Evolutionary conservation across 176 grass and related monocot genomes (phyloP).

Genomic region (Phragmites australis): DNA sequence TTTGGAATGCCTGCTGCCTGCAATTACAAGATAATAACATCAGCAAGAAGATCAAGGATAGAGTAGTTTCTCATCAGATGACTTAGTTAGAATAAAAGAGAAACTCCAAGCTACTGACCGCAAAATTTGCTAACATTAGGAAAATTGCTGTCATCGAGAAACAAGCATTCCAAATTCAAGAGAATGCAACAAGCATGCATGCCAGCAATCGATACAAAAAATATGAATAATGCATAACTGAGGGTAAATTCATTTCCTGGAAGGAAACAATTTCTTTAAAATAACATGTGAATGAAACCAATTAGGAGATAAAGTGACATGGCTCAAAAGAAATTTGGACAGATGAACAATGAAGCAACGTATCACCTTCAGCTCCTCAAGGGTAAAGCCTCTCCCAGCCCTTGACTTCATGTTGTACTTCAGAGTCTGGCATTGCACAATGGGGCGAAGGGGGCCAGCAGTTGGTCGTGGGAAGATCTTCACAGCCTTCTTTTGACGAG

Average conservation of each 20-base stretch:
- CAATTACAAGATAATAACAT: not conserved
- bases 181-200: not conserved
- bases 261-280: not conserved
- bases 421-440: conserved; percentile 82
- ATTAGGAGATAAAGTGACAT: not conserved
- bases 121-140: not conserved
- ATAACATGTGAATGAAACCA: not conserved
- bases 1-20: conserved; percentile 78
- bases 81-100: not conserved
- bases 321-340: not conserved
- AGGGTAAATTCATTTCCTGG: too few species aligned
- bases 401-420: conserved; percentile 99
- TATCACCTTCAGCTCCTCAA: conserved; percentile 88
- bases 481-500: conserved; percentile 91
- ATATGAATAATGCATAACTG: not conserved
- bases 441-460: conserved; percentile 64
- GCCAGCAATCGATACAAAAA: not conserved
- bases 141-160: not conserved
- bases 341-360: not conserved
- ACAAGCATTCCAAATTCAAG: not conserved
- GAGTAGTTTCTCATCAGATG: too few species aligned
- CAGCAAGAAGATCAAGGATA: not conserved
- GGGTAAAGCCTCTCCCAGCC: conserved; percentile 77
- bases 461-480: conserved; percentile 94
- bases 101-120: not conserved